These are phyloP conservation scores for Ogataea ramenticola DNA, from an alignment of 805 yeast genomes.

Conservation along the genomic window DNA sequence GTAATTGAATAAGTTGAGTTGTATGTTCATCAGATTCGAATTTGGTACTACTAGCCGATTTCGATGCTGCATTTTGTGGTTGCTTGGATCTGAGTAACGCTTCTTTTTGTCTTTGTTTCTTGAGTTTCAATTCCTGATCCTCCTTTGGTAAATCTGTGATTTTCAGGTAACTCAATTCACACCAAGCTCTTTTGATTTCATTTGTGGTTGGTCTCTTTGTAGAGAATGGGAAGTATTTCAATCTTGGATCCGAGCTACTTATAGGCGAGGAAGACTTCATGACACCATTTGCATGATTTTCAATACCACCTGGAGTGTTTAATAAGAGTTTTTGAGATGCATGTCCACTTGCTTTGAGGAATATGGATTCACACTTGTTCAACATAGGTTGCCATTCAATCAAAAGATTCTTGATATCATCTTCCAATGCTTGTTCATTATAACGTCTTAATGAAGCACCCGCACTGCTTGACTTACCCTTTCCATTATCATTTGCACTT, in stretches of 20 bases:
- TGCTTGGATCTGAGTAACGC: conserved; percentile 19
- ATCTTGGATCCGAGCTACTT: conserved; percentile 47
- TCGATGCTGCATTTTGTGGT: conserved; percentile 8
- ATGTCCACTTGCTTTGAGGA: conserved; percentile 73
- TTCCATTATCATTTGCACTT: conserved; percentile 82
- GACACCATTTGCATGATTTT: not conserved
- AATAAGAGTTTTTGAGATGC: conserved; percentile 56
- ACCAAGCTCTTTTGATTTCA: conserved; percentile 83
- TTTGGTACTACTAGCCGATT: conserved; percentile 1
- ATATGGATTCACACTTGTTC: conserved; percentile 59
- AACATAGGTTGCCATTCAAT: conserved; percentile 57
- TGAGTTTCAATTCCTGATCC: conserved; percentile 22
- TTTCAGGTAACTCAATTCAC: conserved; percentile 56
- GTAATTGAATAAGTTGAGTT: conserved; percentile 44
- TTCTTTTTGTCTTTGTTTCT: conserved; percentile 23
- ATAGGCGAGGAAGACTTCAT: conserved; percentile 58
- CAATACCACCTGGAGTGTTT: not conserved
- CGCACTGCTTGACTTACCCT: conserved; percentile 94
- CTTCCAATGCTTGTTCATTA: conserved; percentile 75
- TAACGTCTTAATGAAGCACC: conserved; percentile 87
- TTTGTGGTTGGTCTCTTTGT: conserved; percentile 79
- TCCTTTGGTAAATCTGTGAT: conserved; percentile 49
- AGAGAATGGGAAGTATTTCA: conserved; percentile 77
- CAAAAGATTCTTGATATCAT: conserved; percentile 70
- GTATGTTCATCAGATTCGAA: conserved; percentile 44